phyloP scores from a whole-genome alignment of 352 stramenopile genomes.

The Pythium biforme region DNA sequence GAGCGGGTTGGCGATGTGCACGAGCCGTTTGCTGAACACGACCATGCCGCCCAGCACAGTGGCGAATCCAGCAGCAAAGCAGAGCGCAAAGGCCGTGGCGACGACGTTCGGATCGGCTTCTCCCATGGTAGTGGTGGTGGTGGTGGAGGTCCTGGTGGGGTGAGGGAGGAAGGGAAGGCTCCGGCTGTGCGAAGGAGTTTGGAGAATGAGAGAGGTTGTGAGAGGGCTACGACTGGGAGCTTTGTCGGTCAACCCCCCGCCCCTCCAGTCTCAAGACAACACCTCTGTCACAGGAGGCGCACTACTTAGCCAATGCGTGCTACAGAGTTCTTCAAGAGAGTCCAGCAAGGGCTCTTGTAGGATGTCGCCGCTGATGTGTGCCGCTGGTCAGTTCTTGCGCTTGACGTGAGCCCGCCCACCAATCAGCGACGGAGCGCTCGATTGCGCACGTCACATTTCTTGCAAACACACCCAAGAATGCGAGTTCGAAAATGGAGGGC shows the following conservation, averaged over 20 bases:
- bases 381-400: neutral
- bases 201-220: constrained; percentile 1
- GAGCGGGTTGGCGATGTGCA: constrained; percentile 39
- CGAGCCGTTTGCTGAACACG: constrained; percentile 41
- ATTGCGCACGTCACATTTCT: neutral
- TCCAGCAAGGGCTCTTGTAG: no score
- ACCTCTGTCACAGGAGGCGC: no score
- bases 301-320: no score
- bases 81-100: constrained; percentile 35
- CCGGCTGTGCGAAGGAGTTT: neutral
- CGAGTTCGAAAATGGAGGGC: neutral
- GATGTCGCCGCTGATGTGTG: no score
- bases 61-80: constrained; percentile 35
- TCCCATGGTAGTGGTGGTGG: neutral
- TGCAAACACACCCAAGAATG: neutral
- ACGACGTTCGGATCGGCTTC: constrained; percentile 3
- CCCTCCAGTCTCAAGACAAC: no score
- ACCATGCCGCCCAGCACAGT: constrained; percentile 45
- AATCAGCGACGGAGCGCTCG: neutral
- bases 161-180: neutral
- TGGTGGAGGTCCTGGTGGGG: neutral
- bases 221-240: no score
- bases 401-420: neutral
- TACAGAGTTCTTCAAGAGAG: no score
- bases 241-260: no score